Evolutionary conservation across 179 eudicot species (phyloP).

Genomic region (Patellifolia procumbens): DNA sequence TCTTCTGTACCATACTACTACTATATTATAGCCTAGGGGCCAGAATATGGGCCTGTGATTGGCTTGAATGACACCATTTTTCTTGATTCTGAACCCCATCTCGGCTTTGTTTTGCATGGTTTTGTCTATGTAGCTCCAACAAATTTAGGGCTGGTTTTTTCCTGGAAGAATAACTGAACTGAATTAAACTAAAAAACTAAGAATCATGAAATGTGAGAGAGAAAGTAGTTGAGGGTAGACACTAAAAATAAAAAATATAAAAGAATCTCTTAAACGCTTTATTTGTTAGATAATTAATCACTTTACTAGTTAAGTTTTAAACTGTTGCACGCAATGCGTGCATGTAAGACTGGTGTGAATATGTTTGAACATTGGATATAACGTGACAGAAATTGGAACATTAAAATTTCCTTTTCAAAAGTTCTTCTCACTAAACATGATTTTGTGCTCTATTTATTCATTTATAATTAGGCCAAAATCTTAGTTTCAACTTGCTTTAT

Average conservation of each 20-base stretch:
- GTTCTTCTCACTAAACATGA: neutral
- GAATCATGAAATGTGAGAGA: no score
- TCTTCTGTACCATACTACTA: neutral
- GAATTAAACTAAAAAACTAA: no score
- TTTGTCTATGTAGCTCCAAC: constrained; percentile 22
- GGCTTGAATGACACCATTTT: constrained; percentile 18
- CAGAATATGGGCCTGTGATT: constrained; percentile 23
- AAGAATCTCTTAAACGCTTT: no score
- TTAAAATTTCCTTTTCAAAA: neutral
- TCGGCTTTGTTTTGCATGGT: constrained; percentile 20
- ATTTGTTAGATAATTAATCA: no score
- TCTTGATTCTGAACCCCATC: constrained; percentile 4
- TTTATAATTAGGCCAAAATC: constrained; percentile 7
- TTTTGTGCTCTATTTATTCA: no score
- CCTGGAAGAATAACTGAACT: no score
- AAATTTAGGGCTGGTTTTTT: no score
- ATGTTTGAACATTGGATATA: neutral
- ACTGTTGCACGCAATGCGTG: no score
- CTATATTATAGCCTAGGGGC: neutral
- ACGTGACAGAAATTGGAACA: constrained; percentile 8
- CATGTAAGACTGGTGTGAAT: no score
- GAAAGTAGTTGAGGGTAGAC: no score
- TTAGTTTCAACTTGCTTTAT: constrained; percentile 13
- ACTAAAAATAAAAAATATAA: no score
- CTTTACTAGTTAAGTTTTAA: no score